Evolutionary conservation across 345 rosid genomes (phyloP), one percentile per base, ranked within the genome.

Genomic region (Lepidium sativum): DNA sequence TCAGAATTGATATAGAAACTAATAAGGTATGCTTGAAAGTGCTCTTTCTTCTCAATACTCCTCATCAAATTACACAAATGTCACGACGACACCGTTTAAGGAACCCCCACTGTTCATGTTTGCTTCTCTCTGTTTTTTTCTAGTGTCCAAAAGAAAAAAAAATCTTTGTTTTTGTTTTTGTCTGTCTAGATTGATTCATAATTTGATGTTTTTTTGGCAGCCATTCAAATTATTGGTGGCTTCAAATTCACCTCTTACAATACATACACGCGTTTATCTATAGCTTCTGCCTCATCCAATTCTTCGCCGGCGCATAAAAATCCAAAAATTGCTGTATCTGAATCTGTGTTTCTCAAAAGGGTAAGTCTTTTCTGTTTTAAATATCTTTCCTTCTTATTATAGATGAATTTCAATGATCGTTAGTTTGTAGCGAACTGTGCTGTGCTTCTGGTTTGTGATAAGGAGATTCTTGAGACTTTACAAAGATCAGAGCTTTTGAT

Each of bases 191-290:
- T 37, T 37, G n/a, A 37, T 37, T 37, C 5, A 37, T 10, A 37
- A 37, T 37, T 54, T 40, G 12, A 37, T 63, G 78, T 79, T 43
- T 31, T 63, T 75, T 63, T 61, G 25, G 60, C 67, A 63, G 66
- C 91, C 95, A 78, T 80, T 80, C 81, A 77, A 76, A 67, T 59
- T 65, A 79, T 44, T 77, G 71, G 92, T 85, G 92, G 92, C 89
- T 70, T 70, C 66, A 54, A 63, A 63, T 54, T 51, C 68, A 47
- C 42, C 39, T 33, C 25, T 23, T 47, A 2, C 9, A 39, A 2
- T 56, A 52, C 47, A 16, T 48, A 38, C 41, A 16, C 42, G 10
- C 13, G 6, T 63, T n/a, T 31, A 51, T 54, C 25, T 34, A 6
- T 23, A 10, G 38, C 59, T 54, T 50, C 60, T 71, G 45, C 18